Percentiles rank a stretch among this genome's conserved stretches.
Conservation (phyloP, 169 alveolate species). For the Eimeria brunetti region DNA sequence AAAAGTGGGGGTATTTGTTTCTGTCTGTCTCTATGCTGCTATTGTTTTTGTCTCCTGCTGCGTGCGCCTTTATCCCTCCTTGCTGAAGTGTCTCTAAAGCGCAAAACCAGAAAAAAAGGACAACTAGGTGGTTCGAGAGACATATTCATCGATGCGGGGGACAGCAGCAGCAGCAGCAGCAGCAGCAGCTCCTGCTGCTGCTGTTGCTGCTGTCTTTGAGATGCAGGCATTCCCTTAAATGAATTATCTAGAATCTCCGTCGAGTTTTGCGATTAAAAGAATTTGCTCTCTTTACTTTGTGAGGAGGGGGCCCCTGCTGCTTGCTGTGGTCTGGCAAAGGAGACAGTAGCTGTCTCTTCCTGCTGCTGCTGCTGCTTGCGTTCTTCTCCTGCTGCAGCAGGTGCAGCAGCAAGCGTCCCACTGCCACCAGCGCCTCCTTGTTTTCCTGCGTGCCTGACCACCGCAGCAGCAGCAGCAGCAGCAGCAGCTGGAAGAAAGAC, state of each 20-base stretch:
- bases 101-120: too few species aligned
- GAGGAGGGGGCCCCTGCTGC: neutral
- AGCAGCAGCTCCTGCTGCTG: neutral
- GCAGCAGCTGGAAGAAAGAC: slow-evolving; percentile 28
- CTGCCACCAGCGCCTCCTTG: slow-evolving; percentile 20
- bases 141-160: neutral
- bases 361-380: slow-evolving; percentile 15
- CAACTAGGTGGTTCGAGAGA: neutral
- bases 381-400: slow-evolving; percentile 14
- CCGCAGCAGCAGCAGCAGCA: slow-evolving; percentile 25
- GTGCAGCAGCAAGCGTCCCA: slow-evolving; percentile 18
- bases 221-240: too few species aligned
- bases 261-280: neutral
- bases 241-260: neutral
- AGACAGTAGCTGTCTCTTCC: neutral
- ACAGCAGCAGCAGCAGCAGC: slow-evolving; percentile 24
- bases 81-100: neutral
- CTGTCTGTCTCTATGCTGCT: too few species aligned
- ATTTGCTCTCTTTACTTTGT: neutral
- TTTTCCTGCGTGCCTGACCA: slow-evolving; percentile 32
- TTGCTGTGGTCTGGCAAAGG: neutral
- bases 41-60: too few species aligned
- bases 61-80: too few species aligned
- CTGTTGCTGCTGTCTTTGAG: neutral
- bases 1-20: too few species aligned